phyloP scores from a whole-genome alignment of 441 rosid genomes.

The Caryocar brasiliense region DNA sequence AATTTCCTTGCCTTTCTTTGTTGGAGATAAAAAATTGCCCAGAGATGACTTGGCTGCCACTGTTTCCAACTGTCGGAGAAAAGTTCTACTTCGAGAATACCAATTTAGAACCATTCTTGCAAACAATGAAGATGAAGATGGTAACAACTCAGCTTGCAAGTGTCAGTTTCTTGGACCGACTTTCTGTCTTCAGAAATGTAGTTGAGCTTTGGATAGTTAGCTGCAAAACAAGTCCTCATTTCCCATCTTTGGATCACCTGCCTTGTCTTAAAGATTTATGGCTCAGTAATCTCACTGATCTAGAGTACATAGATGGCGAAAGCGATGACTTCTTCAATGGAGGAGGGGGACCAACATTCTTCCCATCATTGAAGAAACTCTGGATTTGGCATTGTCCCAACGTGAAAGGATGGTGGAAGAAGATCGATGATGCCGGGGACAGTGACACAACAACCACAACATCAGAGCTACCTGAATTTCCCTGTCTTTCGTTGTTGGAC shows the following conservation, averaged over 20 bases:
- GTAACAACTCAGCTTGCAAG: not conserved
- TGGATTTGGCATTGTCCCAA: not conserved
- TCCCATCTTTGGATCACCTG: no score
- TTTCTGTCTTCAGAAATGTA: no score
- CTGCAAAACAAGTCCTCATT: no score
- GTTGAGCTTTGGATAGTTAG: no score
- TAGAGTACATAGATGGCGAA: no score
- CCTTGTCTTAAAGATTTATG: no score
- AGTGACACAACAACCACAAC: no score
- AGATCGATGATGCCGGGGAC: no score
- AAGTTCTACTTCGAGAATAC: not conserved
- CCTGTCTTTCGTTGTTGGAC: constrained; percentile 5
- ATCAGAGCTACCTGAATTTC: not conserved
- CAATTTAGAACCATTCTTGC: not conserved
- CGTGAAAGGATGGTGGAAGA: not conserved
- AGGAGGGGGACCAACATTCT: not conserved
- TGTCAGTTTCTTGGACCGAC: not conserved
- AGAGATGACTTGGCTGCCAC: constrained; percentile 8
- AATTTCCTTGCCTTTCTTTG: constrained; percentile 5
- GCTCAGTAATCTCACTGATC: no score
- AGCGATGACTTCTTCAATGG: no score
- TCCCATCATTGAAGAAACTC: not conserved
- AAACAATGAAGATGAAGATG: not conserved
- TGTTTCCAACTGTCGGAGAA: constrained; percentile 10
- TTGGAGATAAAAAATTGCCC: constrained; percentile 11